Conservation (phyloP, 2,329 filamentous ascomycete species). For the Colletotrichum tabaci region DNA sequence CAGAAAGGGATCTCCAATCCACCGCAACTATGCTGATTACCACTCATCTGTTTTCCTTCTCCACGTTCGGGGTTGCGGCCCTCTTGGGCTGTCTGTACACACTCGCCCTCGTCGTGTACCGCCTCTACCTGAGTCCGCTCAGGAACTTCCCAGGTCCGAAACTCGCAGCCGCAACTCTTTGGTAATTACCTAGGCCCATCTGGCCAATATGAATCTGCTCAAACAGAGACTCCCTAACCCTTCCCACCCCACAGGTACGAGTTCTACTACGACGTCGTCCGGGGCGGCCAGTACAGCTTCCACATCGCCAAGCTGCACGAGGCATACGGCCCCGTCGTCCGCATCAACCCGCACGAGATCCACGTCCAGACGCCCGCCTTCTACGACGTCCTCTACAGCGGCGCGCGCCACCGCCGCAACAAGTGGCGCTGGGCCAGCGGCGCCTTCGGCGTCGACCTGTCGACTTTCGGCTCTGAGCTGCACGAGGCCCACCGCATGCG, state of each 20-base stretch:
- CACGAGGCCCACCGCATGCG: constrained; percentile 53
- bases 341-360: constrained; percentile 53
- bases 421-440: constrained; percentile 21
- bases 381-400: constrained; percentile 39
- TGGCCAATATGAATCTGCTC: no score
- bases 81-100: neutral
- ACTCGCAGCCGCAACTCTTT: constrained; percentile 42
- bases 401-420: constrained; percentile 25
- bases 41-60: no score
- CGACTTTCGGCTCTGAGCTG: constrained; percentile 49
- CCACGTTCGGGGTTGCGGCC: no score
- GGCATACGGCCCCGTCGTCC: constrained; percentile 55
- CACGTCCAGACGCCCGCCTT: constrained; percentile 47
- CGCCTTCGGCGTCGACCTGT: constrained; percentile 40
- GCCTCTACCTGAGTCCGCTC: constrained; percentile 45
- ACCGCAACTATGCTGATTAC: no score
- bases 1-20: no score
- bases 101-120: constrained; percentile 39
- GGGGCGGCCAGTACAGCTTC: constrained; percentile 48
- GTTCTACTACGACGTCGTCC: constrained; percentile 51
- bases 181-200: neutral
- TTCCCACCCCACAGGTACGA: constrained; percentile 45
- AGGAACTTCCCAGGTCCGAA: constrained; percentile 45
- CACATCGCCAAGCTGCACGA: constrained; percentile 52
- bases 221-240: no score